A percentile compares a stretch with the other conserved stretches of the same genome.
Evolutionary conservation across 2,329 filamentous ascomycete species (phyloP).

Genomic region (Ophiostoma fasciatum): DNA sequence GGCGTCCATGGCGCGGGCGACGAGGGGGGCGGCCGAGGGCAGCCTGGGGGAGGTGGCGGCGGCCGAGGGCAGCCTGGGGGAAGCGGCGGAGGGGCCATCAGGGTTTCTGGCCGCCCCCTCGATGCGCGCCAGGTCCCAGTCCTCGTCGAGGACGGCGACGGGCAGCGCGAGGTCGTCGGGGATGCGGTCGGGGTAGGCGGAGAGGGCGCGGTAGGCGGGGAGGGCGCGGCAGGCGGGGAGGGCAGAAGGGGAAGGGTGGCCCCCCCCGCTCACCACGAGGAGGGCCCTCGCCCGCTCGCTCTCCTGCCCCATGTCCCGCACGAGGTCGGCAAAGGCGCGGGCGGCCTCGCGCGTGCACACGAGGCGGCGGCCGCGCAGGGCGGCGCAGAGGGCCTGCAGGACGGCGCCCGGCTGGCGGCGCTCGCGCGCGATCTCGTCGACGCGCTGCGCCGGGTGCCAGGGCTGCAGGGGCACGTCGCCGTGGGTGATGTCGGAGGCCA

Average conservation of each 20-base stretch:
- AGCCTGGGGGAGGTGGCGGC: slow-evolving; percentile 20
- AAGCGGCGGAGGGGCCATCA: not conserved
- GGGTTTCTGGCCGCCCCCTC: slow-evolving; percentile 13
- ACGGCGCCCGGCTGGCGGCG: slow-evolving; percentile 40
- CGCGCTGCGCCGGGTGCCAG: slow-evolving; percentile 40
- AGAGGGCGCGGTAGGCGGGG: slow-evolving; percentile 20
- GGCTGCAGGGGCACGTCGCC: slow-evolving; percentile 19
- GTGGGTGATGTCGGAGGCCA: slow-evolving; percentile 62
- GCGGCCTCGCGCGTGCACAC: slow-evolving; percentile 54
- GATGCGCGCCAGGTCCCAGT: slow-evolving; percentile 23
- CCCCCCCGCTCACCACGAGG: slow-evolving; percentile 25
- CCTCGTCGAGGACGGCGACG: slow-evolving; percentile 37
- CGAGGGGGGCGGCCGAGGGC: slow-evolving; percentile 29
- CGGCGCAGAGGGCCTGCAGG: slow-evolving; percentile 43
- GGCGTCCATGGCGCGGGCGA: slow-evolving; percentile 18
- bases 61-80: slow-evolving; percentile 25
- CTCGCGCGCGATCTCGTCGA: slow-evolving; percentile 51
- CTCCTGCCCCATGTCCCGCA: slow-evolving; percentile 45
- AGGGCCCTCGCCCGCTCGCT: slow-evolving; percentile 44
- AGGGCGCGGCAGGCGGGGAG: slow-evolving; percentile 22
- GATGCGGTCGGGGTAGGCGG: slow-evolving; percentile 19
- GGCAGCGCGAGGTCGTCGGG: slow-evolving; percentile 34
- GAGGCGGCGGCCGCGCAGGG: slow-evolving; percentile 38
- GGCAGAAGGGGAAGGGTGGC: too few relatives aligned
- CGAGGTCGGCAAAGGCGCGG: slow-evolving; percentile 51